These are phyloP conservation scores for Graphilbum sp. DNA, from an alignment of 2,329 filamentous ascomycete genomes.

Conservation along the genomic window DNA sequence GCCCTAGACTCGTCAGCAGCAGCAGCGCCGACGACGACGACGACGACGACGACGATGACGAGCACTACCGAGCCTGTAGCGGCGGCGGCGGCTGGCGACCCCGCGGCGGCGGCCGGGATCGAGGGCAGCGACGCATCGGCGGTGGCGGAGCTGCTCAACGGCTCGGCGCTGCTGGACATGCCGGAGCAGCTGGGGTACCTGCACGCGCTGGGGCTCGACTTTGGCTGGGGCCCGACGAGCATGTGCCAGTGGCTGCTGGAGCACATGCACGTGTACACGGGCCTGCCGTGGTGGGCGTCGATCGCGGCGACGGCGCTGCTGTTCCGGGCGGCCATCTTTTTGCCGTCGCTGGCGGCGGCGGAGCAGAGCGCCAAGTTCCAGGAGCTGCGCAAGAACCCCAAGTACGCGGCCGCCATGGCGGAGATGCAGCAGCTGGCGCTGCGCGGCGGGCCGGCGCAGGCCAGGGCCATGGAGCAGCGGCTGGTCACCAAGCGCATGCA, in stretches of 20 bases:
- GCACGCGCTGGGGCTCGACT: slow-evolving; percentile 69
- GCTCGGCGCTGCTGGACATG: slow-evolving; percentile 35
- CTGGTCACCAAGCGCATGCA: slow-evolving; percentile 32
- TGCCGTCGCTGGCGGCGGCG: slow-evolving; percentile 44
- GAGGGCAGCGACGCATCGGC: too few species aligned
- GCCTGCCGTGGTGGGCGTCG: slow-evolving; percentile 68
- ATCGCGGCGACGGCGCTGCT: slow-evolving; percentile 49
- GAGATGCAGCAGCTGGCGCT: slow-evolving; percentile 20
- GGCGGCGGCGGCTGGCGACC: too few species aligned
- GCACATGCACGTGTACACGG: slow-evolving; percentile 60
- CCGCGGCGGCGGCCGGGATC: slow-evolving; percentile 5
- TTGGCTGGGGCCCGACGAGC: slow-evolving; percentile 64
- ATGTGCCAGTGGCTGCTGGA: slow-evolving; percentile 64
- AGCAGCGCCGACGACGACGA: slow-evolving; percentile 3
- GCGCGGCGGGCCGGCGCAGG: slow-evolving; percentile 23
- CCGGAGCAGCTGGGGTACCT: slow-evolving; percentile 72
- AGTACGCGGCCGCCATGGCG: slow-evolving; percentile 31
- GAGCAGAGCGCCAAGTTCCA: slow-evolving; percentile 47
- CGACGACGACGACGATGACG: neutral
- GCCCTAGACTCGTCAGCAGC: neutral
- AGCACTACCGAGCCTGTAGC: slow-evolving; percentile 2
- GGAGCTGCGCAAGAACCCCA: slow-evolving; percentile 22
- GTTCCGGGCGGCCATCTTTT: slow-evolving; percentile 49
- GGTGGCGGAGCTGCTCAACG: slow-evolving; percentile 15
- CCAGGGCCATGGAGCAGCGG: slow-evolving; percentile 27